Base-by-base conservation (phyloP, 257 asterid species). In the Eustoma russellianum region DNA sequence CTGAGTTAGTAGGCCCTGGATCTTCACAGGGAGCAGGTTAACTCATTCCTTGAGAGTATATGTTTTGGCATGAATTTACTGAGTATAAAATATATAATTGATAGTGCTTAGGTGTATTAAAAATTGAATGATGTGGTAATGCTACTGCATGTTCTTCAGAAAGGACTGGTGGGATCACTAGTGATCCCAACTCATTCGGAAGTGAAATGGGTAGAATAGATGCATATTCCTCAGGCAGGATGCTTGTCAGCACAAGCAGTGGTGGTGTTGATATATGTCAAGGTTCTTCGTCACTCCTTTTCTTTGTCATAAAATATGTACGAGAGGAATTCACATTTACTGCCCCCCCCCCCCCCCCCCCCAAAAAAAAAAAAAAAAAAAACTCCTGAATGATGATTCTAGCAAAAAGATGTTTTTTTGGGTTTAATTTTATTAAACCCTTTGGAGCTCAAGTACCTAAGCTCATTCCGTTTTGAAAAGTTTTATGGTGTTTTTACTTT, bases 21-120 rank as follows among this genome's bases (percentile, higher is more conserved):
- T 68, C 95, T 16, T 77, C 89, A 9, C 97, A 85, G 48, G 77
- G 81, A 63, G 79, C 82, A 60, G 96, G 96, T 91, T 77, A 53
- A 61, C 28, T 43, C 41, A 17, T 62, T 35, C 41, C 53, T 43
- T 16, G 40, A 50, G 47, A 40, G 50, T 53, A 54, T 16, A 30
- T 40, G 47, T 30, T 13, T 48, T n/a, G 46, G 35, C 15, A 28
- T 1, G 45, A 41, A 41, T 6, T n/a, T 19, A 44, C 51, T 49
- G 35, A 54, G 48, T 54, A 24, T 24, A 24, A 24, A 24, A 2
- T 24, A 24, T 17, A 17, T 14, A 30, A 28, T 1, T 19, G n/a
- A 7, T 38, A 16, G 60, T 14, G 57, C 14, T 7, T 60, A 38
- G 43, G 43, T 38, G 12, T 2, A 11, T 30, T 11, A 43, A 16